phyloP scores from a whole-genome alignment of 768 basidiomycete genomes.

The Leccinum olivaceopallidum region DNA sequence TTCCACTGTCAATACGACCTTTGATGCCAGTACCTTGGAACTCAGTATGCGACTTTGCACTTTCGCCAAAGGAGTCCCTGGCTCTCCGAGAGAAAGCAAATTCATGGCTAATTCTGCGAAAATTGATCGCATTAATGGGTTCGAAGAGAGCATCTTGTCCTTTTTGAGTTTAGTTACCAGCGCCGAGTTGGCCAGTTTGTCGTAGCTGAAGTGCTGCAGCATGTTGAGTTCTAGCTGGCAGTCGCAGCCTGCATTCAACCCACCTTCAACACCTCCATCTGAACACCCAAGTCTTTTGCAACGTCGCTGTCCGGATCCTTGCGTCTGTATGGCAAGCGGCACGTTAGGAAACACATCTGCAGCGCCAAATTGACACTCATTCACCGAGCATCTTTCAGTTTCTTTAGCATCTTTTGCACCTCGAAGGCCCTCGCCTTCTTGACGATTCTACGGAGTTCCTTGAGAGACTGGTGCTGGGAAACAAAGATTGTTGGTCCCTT shows the following conservation, averaged over 20 bases:
- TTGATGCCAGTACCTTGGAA: slow-evolving; percentile 68
- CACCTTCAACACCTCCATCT: slow-evolving; percentile 70
- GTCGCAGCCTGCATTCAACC: slow-evolving; percentile 7
- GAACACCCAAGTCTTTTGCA: slow-evolving; percentile 52
- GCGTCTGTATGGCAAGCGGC: slow-evolving; percentile 25
- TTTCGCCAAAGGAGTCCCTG: slow-evolving; percentile 53
- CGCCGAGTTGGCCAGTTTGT: slow-evolving; percentile 63
- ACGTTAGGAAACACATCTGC: slow-evolving; percentile 1
- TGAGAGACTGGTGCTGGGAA: slow-evolving; percentile 70
- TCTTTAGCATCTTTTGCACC: slow-evolving; percentile 80
- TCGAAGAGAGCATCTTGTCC: slow-evolving; percentile 55
- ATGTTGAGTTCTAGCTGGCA: background rate
- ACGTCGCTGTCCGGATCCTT: slow-evolving; percentile 40
- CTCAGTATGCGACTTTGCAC: slow-evolving; percentile 74
- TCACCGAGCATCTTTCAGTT: slow-evolving; percentile 69
- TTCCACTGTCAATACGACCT: slow-evolving; percentile 52
- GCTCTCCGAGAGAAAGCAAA: slow-evolving; percentile 33
- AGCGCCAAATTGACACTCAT: slow-evolving; percentile 11
- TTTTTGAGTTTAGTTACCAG: slow-evolving; percentile 74
- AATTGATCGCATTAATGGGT: slow-evolving; percentile 50
- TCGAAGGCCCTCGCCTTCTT: slow-evolving; percentile 85
- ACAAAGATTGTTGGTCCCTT: slow-evolving; percentile 12
- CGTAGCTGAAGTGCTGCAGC: slow-evolving; percentile 55
- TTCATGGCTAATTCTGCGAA: slow-evolving; percentile 43
- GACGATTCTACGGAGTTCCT: slow-evolving; percentile 69